These are phyloP conservation scores for Tolypocladium ovalisporum DNA, from an alignment of 2,329 filamentous ascomycete species.

Conservation along the genomic window DNA sequence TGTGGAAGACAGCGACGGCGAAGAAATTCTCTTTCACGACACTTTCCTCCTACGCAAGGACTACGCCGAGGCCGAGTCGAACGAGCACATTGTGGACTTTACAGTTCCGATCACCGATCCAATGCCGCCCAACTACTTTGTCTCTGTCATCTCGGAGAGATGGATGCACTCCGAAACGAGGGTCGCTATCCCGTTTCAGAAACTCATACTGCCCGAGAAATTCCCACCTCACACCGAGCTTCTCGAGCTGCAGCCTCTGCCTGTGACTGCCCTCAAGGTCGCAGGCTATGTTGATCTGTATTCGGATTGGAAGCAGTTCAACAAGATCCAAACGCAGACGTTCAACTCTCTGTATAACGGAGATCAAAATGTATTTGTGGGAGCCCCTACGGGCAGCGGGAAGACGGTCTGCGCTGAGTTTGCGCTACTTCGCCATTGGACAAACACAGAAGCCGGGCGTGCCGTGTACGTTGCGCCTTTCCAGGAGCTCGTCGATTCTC, in stretches of 20 bases:
- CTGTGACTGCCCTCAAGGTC: slow-evolving; percentile 77
- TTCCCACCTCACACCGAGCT: slow-evolving; percentile 91
- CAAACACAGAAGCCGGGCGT: slow-evolving; percentile 44
- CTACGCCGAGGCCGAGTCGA: slow-evolving; percentile 74
- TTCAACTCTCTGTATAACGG: slow-evolving; percentile 89
- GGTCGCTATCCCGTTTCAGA: slow-evolving; percentile 87
- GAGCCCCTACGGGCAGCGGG: slow-evolving; percentile 85
- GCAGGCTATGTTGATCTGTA: slow-evolving; percentile 77
- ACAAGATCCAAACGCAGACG: slow-evolving; percentile 93
- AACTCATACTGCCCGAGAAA: slow-evolving; percentile 85
- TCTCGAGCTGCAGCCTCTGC: slow-evolving; percentile 82
- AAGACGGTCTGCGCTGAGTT: slow-evolving; percentile 98
- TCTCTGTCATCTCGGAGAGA: slow-evolving; percentile 84
- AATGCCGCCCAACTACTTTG: slow-evolving; percentile 98
- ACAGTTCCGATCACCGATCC: slow-evolving; percentile 95
- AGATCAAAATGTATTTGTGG: slow-evolving; percentile 88
- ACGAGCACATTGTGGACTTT: slow-evolving; percentile 91
- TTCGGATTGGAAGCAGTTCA: slow-evolving; percentile 77
- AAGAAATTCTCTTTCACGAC: slow-evolving; percentile 91
- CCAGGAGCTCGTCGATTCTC: slow-evolving; percentile 80
- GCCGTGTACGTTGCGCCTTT: slow-evolving; percentile 92
- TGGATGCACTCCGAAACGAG: slow-evolving; percentile 99
- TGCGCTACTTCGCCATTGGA: slow-evolving; percentile 81
- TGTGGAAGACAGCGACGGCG: slow-evolving; percentile 93
- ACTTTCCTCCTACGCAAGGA: slow-evolving; percentile 86